Evolutionary conservation across 805 yeast genomes (phyloP).

Genomic region (Schwanniomyces yamadae): DNA sequence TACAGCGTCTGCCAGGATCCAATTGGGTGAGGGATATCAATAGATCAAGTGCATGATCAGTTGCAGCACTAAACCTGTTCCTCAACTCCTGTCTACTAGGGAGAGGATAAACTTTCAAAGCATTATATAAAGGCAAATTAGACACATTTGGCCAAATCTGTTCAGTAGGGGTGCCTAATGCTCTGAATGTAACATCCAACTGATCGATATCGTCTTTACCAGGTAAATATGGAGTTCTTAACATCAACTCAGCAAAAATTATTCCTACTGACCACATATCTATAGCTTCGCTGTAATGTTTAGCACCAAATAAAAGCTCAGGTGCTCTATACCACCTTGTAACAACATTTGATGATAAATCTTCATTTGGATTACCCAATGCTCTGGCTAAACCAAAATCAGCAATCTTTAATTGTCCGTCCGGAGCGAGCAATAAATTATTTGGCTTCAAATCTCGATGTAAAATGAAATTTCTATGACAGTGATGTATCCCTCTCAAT

Average conservation of each 20-base stretch:
- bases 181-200: conserved; percentile 88
- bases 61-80: conserved; percentile 85
- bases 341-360: conserved; percentile 88
- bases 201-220: conserved; percentile 91
- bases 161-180: conserved; percentile 95
- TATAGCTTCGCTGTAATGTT: conserved; percentile 44
- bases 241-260: conserved; percentile 93
- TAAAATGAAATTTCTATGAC: conserved; percentile 85
- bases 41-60: conserved; percentile 76
- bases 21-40: conserved; percentile 69
- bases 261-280: conserved; percentile 48
- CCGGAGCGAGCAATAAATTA: conserved; percentile 81
- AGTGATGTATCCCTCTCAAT: conserved; percentile 89
- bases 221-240: conserved; percentile 91
- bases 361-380: conserved; percentile 69
- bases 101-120: conserved; percentile 73
- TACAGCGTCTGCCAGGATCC: conserved; percentile 76
- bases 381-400: conserved; percentile 96
- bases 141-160: conserved; percentile 89
- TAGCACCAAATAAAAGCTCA: conserved; percentile 44
- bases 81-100: conserved; percentile 80
- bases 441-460: conserved; percentile 95
- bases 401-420: conserved; percentile 87
- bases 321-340: conserved; percentile 98
- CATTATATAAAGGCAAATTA: conserved; percentile 70